These are phyloP conservation scores for Pelargonium citronellum DNA, from an alignment of 441 rosid genomes.

Conservation along the genomic window DNA sequence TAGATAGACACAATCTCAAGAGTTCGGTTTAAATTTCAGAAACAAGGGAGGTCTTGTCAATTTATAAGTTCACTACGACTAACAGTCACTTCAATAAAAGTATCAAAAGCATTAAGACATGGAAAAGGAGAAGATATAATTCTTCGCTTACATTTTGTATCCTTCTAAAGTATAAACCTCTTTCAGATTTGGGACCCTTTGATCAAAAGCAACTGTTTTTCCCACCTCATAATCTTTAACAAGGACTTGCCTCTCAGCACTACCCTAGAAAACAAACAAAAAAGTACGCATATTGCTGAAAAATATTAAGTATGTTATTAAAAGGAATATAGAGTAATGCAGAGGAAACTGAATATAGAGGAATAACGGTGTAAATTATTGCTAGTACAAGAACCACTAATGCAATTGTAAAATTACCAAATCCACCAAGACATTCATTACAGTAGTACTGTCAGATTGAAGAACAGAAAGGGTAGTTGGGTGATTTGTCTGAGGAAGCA, in stretches of 20 bases:
- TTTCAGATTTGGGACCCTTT: slow-evolving; percentile 61
- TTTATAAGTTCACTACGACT: background rate
- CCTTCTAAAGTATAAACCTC: slow-evolving; percentile 92
- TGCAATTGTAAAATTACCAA: slow-evolving; percentile 45
- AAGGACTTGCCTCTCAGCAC: slow-evolving; percentile 90
- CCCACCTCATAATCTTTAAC: slow-evolving; percentile 82
- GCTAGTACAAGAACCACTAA: slow-evolving; percentile 4
- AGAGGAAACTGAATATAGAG: slow-evolving; percentile 10
- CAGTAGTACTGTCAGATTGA: slow-evolving; percentile 63
- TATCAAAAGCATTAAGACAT: background rate
- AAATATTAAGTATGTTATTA: slow-evolving; percentile 5
- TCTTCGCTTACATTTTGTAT: slow-evolving; percentile 60
- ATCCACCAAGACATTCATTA: slow-evolving; percentile 88
- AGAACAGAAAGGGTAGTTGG: slow-evolving; percentile 78
- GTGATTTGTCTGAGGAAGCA: slow-evolving; percentile 81
- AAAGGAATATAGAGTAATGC: slow-evolving; percentile 1
- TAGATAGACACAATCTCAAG: background rate
- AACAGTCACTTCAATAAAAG: background rate
- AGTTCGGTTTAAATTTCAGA: slow-evolving; percentile 4
- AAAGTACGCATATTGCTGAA: slow-evolving; percentile 13
- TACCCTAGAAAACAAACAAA: slow-evolving; percentile 43
- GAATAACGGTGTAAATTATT: slow-evolving; percentile 11
- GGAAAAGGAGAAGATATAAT: background rate
- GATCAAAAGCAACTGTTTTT: slow-evolving; percentile 78
- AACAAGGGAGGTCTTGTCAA: slow-evolving; percentile 3